Evolutionary conservation across 2,329 filamentous ascomycete species (phyloP).

Genomic region (Exophiala alcalophila): DNA sequence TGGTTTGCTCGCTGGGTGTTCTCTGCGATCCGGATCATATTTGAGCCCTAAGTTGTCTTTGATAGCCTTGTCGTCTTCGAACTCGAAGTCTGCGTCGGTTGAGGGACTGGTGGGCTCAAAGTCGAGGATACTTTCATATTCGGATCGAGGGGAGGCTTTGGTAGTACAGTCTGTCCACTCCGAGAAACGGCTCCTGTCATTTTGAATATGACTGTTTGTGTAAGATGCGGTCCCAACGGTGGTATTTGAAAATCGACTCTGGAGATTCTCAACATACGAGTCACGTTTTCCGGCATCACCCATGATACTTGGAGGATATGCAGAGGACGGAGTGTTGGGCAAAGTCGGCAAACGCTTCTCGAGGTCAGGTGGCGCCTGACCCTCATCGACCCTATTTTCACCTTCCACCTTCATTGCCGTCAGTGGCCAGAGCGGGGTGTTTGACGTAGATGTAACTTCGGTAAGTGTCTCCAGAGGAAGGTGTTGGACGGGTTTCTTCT

Average conservation of each 20-base stretch:
- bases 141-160: constrained; percentile 31
- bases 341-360: constrained; percentile 45
- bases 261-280: constrained; percentile 18
- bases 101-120: constrained; percentile 24
- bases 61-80: constrained; percentile 1
- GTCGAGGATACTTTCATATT: constrained; percentile 22
- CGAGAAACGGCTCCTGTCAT: constrained; percentile 43
- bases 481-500: constrained; percentile 7
- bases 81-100: constrained; percentile 5
- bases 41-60: constrained; percentile 16
- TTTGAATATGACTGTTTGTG: constrained; percentile 16
- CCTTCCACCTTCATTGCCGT: constrained; percentile 27
- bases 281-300: constrained; percentile 13
- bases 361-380: constrained; percentile 33
- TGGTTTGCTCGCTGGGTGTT: constrained; percentile 30
- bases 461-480: constrained; percentile 28
- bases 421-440: constrained; percentile 31
- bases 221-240: constrained; percentile 28
- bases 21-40: too few species aligned
- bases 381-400: constrained; percentile 23
- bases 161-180: constrained; percentile 38
- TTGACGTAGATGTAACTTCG: constrained; percentile 25
- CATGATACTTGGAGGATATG: constrained; percentile 30
- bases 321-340: constrained; percentile 47
- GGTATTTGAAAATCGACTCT: constrained; percentile 30